A percentile compares a stretch with the other conserved stretches of the same genome.
These are phyloP conservation scores for Schwanniomyces etchellsii DNA, from an alignment of 1,139 yeast genomes.

Conservation along the genomic window DNA sequence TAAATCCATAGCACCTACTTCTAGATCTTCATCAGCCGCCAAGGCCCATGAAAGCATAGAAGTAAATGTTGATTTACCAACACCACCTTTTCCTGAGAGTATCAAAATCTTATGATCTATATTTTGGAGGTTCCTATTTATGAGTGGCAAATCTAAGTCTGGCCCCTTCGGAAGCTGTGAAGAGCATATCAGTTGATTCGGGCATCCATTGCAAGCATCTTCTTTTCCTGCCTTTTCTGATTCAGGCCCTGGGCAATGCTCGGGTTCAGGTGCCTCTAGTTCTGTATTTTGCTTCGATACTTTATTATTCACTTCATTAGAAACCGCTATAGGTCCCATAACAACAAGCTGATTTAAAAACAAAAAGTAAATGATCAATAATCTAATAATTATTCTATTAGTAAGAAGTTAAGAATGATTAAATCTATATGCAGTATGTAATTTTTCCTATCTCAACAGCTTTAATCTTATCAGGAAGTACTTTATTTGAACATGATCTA, in stretches of 20 bases:
- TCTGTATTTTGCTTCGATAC: too few species aligned
- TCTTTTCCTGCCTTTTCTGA: conserved; percentile 90
- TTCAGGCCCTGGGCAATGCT: conserved; percentile 98
- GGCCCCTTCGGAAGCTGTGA: conserved; percentile 85
- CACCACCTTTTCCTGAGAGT: conserved; percentile 96
- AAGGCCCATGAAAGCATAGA: conserved; percentile 95
- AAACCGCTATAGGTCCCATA: conserved; percentile 20
- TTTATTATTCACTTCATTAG: conserved; percentile 10
- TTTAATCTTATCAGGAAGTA: conserved; percentile 26
- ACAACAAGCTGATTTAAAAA: too few species aligned
- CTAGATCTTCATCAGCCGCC: conserved; percentile 81
- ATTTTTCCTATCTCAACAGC: too few species aligned
- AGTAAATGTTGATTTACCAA: conserved; percentile 94
- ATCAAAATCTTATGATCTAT: conserved; percentile 83
- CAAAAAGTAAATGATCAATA: too few species aligned
- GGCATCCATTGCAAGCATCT: conserved; percentile 93
- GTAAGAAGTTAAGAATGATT: not conserved
- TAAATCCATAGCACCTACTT: conserved; percentile 94
- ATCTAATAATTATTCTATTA: not conserved
- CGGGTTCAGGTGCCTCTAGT: conserved; percentile 68
- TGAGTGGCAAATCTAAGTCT: conserved; percentile 86
- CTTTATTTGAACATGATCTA: conserved; percentile 43
- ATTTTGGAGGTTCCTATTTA: conserved; percentile 57
- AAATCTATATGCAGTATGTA: not conserved
- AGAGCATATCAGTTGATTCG: conserved; percentile 86